Evolutionary conservation across 192 early-diverging fungal genomes (phyloP), one percentile per base, ranked within the genome.

Genomic region (Backusella sp.): DNA sequence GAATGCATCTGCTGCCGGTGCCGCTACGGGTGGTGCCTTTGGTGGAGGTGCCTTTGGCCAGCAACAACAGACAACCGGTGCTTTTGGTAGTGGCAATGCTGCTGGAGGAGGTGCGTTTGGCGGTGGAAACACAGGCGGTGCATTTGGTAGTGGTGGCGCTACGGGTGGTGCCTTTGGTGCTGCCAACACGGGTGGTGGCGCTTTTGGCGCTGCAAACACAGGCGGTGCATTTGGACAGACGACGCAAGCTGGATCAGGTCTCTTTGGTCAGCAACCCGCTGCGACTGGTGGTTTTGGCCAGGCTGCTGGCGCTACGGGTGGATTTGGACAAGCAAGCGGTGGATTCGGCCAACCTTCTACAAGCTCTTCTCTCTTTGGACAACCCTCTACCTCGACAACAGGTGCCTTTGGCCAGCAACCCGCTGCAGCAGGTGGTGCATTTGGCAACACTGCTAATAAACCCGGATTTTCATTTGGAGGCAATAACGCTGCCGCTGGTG

Each of bases 81-180:
- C 17, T 0, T 49, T 75, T 94, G 8, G 90, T 93, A 85, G 90
- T 21, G 93, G 94, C 37, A 32, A 32, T 32, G 94, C 95, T 73
- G 77, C 67, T 35, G 81, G 81, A 14, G 70, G 66, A 14, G 70
- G 66, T 30, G 75, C 68, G 23, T 65, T 74, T 53, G 77, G 81
- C 1, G 81, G 83, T 80, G 83, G 84, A 2, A 62, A 26, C 9
- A 62, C 56, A 0, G 56, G 56, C 12, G 52, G 52, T 14, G 65
- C 74, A 0, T 89, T 89, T 74, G 68, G 78, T 11, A 73, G 59
- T 39, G 62, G 76, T n/a, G n/a, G n/a, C 17, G 19, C 6, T 53
- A n/a, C n/a, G 0, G 26, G 70, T 19, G 42, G 73, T 26, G 65
- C 74, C 0, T 89, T 89, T 76, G 68, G 78, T 7, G 73, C 68